Evolutionary conservation across 257 asterid species (phyloP).

Genomic region (Buddleja alternifolia): DNA sequence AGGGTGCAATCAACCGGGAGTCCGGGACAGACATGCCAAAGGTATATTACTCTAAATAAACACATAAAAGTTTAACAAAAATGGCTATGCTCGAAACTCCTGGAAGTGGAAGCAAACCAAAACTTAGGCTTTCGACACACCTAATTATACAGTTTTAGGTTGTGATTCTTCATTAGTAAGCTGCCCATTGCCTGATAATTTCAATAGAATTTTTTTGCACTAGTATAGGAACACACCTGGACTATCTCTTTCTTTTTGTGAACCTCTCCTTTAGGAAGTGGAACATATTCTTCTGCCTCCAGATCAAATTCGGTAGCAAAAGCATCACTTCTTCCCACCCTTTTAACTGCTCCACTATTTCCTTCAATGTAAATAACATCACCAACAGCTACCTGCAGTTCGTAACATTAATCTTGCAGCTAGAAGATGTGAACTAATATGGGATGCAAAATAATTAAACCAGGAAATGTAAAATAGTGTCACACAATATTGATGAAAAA

Average conservation of each 20-base stretch:
- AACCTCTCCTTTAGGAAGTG: conserved; percentile 98
- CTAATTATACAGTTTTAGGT: too few relatives aligned
- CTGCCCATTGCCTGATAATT: not conserved
- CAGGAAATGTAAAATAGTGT: not conserved
- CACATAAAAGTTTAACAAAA: too few relatives aligned
- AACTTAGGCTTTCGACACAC: too few relatives aligned
- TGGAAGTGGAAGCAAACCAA: too few relatives aligned
- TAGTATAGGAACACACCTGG: conserved; percentile 72
- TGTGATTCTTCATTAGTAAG: not conserved
- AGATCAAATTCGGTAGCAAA: conserved; percentile 98
- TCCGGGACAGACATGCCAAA: not conserved
- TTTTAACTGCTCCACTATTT: conserved; percentile 96
- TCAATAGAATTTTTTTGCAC: too few relatives aligned
- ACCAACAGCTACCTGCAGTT: conserved; percentile 92
- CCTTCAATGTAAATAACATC: conserved; percentile 95
- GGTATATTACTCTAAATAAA: too few relatives aligned
- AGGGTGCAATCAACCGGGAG: too few relatives aligned
- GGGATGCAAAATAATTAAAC: not conserved
- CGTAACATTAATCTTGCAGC: conserved; percentile 24
- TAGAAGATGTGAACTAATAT: conserved; percentile 11
- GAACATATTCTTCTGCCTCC: conserved; percentile 98
- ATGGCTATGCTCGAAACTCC: not conserved
- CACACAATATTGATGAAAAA: not conserved
- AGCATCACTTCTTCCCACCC: conserved; percentile 98
- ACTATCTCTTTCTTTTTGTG: conserved; percentile 97